Evolutionary conservation across 2,329 filamentous ascomycete species (phyloP).

Genomic region (Clarireedia sp.): DNA sequence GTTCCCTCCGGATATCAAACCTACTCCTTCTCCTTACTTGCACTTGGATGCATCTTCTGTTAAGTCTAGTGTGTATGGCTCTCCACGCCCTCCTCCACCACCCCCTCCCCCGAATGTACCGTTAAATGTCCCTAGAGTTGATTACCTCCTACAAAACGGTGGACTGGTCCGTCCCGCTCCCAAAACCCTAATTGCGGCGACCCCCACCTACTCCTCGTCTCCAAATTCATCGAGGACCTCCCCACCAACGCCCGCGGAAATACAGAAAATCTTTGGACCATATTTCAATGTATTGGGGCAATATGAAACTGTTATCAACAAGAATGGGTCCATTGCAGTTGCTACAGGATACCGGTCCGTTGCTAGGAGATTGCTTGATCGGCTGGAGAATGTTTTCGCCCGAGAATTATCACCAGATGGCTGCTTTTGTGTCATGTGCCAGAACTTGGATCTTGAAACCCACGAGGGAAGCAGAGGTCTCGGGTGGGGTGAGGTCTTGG

Average conservation of each 20-base stretch:
- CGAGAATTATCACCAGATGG: conserved; percentile 80
- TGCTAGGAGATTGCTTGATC: conserved; percentile 80
- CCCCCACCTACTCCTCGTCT: conserved; percentile 42
- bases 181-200: conserved; percentile 61
- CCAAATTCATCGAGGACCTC: conserved; percentile 36
- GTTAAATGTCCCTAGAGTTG: conserved; percentile 70
- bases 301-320: conserved; percentile 72
- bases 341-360: conserved; percentile 93
- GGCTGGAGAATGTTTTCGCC: conserved; percentile 89
- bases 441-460: conserved; percentile 40
- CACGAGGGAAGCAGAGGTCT: conserved; percentile 55
- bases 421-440: conserved; percentile 81
- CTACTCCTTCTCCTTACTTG: conserved; percentile 27
- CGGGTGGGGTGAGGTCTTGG: conserved; percentile 92
- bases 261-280: conserved; percentile 70
- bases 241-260: conserved; percentile 40
- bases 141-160: conserved; percentile 86
- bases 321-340: conserved; percentile 84
- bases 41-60: conserved; percentile 31
- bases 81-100: conserved; percentile 57
- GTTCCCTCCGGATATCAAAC: conserved; percentile 33
- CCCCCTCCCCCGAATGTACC: conserved; percentile 51
- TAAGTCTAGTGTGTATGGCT: conserved; percentile 25
- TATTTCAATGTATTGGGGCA: conserved; percentile 79
- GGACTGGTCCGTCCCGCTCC: conserved; percentile 66